Evolutionary conservation across 257 asterid species (phyloP).

Genomic region (Striga asiatica): DNA sequence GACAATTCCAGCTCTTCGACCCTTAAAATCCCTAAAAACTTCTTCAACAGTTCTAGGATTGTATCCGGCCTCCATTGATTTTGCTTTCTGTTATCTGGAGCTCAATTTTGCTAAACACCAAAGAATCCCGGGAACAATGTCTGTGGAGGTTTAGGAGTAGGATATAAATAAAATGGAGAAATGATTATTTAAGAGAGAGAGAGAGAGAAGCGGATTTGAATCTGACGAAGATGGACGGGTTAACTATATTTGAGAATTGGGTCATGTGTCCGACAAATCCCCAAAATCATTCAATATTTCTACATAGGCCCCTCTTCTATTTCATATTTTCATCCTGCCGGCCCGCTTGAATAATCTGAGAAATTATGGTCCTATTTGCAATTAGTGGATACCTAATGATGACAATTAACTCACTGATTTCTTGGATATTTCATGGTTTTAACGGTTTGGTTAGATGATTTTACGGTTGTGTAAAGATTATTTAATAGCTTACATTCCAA

Average conservation of each 20-base stretch:
- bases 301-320: too few species aligned
- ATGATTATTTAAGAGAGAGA: constrained; percentile 20
- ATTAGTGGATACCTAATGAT: too few species aligned
- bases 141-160: constrained; percentile 13
- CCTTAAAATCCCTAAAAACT: constrained; percentile 47
- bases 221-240: constrained; percentile 18
- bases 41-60: constrained; percentile 53
- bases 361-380: too few species aligned
- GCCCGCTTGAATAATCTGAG: too few species aligned
- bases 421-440: too few species aligned
- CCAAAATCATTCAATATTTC: too few species aligned
- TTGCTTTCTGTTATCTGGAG: not conserved
- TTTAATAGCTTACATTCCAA: too few species aligned
- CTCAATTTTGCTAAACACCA: not conserved
- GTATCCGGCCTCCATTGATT: constrained; percentile 31
- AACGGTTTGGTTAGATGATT: too few species aligned
- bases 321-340: too few species aligned
- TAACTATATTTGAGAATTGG: constrained; percentile 25
- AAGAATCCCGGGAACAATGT: not conserved
- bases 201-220: constrained; percentile 26
- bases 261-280: constrained; percentile 32
- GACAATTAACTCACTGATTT: too few species aligned
- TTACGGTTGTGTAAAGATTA: too few species aligned
- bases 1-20: constrained; percentile 45
- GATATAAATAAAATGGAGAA: not conserved